Conservation (phyloP, 2,329 filamentous ascomycete species). For the Botryosphaeria dothidea region DNA sequence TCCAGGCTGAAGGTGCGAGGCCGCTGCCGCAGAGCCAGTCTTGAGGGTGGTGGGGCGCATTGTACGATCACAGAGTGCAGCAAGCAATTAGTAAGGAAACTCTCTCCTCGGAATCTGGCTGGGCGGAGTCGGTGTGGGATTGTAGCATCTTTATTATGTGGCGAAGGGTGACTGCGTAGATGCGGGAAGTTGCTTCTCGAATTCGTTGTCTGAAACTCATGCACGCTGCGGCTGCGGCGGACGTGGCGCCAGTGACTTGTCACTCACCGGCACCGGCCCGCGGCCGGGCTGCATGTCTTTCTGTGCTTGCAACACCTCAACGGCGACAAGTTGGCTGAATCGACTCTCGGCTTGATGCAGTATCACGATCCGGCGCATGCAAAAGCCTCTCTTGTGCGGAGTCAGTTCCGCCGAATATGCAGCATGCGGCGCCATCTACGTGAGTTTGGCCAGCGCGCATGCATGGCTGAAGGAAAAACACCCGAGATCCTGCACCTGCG, state of each 20-base stretch:
- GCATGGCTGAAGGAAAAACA: slow-evolving; percentile 11
- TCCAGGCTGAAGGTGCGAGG: slow-evolving; percentile 68
- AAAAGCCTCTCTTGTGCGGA: neutral
- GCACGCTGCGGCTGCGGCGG: slow-evolving; percentile 11
- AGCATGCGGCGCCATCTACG: neutral
- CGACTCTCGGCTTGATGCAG: slow-evolving; percentile 4
- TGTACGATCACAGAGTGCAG: slow-evolving; percentile 15
- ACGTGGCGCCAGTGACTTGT: slow-evolving; percentile 13
- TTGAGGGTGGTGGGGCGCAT: slow-evolving; percentile 11
- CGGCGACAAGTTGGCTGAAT: neutral
- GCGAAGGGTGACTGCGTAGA: slow-evolving; percentile 9
- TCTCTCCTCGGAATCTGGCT: neutral
- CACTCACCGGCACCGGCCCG: slow-evolving; percentile 1
- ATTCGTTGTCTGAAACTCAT: slow-evolving; percentile 7
- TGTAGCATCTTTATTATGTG: slow-evolving; percentile 14
- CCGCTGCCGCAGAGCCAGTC: slow-evolving; percentile 46
- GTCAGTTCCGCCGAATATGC: neutral
- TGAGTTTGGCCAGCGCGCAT: neutral
- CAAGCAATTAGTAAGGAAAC: slow-evolving; percentile 15
- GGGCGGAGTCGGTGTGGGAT: slow-evolving; percentile 12
- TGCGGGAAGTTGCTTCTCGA: slow-evolving; percentile 11
- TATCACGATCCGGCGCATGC: slow-evolving; percentile 12
- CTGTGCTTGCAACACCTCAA: slow-evolving; percentile 5
- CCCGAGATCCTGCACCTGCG: slow-evolving; percentile 10
- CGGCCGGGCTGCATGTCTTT: slow-evolving; percentile 11